These are phyloP conservation scores for Bisporella sp. DNA, from an alignment of 2,329 filamentous ascomycete species.

Conservation along the genomic window DNA sequence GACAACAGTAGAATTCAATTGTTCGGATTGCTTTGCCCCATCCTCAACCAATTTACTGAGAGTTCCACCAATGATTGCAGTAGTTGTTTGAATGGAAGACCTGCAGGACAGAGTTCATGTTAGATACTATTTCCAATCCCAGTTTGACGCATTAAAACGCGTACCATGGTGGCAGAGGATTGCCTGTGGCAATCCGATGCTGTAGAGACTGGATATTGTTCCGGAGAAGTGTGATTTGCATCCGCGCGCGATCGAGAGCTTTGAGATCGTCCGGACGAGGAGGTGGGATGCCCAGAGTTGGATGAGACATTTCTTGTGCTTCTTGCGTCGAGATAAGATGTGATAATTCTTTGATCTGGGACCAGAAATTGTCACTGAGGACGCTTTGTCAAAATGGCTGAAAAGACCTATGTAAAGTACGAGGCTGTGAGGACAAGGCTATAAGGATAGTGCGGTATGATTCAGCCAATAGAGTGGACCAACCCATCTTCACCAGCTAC, in stretches of 20 bases:
- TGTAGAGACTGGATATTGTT: constrained; percentile 61
- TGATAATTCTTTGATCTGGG: too few relatives aligned
- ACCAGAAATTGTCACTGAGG: too few relatives aligned
- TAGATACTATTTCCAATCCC: background rate
- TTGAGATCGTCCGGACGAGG: constrained; percentile 49
- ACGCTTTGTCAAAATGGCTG: too few relatives aligned
- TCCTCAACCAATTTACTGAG: constrained; percentile 60
- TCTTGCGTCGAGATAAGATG: background rate
- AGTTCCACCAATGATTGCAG: constrained; percentile 64
- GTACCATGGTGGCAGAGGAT: constrained; percentile 62
- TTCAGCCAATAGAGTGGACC: too few relatives aligned
- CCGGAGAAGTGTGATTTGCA: constrained; percentile 60
- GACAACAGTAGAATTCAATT: constrained; percentile 63
- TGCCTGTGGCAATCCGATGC: constrained; percentile 51
- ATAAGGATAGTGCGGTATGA: too few relatives aligned
- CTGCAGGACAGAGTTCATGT: constrained; percentile 33
- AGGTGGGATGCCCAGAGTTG: background rate
- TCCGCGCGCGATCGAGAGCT: constrained; percentile 63
- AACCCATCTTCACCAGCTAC: too few relatives aligned
- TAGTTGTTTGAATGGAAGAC: constrained; percentile 64
- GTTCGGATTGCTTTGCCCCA: constrained; percentile 56
- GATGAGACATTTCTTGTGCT: background rate
- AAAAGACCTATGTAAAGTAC: too few relatives aligned
- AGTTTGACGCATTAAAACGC: constrained; percentile 10
- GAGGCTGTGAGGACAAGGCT: too few relatives aligned